phyloP scores from a whole-genome alignment of 805 yeast genomes.

The Tetrapisispora fleetii region DNA sequence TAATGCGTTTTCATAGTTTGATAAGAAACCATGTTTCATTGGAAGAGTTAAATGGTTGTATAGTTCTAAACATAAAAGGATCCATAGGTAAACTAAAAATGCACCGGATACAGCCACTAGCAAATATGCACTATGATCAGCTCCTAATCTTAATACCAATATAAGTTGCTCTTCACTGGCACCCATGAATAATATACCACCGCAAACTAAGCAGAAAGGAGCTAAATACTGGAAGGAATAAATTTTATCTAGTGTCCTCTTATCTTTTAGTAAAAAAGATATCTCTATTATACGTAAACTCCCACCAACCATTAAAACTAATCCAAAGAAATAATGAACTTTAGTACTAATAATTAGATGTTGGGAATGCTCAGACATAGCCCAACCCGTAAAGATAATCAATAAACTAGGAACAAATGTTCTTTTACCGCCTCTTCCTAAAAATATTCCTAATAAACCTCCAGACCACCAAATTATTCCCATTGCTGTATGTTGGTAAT shows the following conservation, averaged over 20 bases:
- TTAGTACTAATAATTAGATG: conserved; percentile 67
- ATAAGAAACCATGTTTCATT: conserved; percentile 8
- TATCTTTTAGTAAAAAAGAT: conserved; percentile 62
- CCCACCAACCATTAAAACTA: conserved; percentile 73
- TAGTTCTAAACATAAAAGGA: conserved; percentile 46
- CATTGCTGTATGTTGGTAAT: conserved; percentile 92
- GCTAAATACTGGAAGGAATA: conserved; percentile 78
- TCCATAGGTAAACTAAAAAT: conserved; percentile 59
- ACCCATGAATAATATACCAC: conserved; percentile 81
- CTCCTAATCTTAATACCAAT: conserved; percentile 60
- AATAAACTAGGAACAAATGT: conserved; percentile 74
- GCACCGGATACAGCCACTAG: conserved; percentile 65
- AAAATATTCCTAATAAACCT: conserved; percentile 73
- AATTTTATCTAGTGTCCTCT: conserved; percentile 39
- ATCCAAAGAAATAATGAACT: conserved; percentile 81
- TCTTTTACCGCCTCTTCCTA: conserved; percentile 59
- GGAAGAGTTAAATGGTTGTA: conserved; percentile 37
- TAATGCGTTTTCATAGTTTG: conserved; percentile 2
- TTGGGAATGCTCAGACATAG: conserved; percentile 88
- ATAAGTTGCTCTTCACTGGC: conserved; percentile 84
- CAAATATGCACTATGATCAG: conserved; percentile 79
- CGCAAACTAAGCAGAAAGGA: conserved; percentile 64
- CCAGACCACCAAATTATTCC: conserved; percentile 96
- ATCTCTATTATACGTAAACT: conserved; percentile 68
- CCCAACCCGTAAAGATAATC: conserved; percentile 82